phyloP scores from a whole-genome alignment of 768 basidiomycete genomes.

The Calocybe indica region DNA sequence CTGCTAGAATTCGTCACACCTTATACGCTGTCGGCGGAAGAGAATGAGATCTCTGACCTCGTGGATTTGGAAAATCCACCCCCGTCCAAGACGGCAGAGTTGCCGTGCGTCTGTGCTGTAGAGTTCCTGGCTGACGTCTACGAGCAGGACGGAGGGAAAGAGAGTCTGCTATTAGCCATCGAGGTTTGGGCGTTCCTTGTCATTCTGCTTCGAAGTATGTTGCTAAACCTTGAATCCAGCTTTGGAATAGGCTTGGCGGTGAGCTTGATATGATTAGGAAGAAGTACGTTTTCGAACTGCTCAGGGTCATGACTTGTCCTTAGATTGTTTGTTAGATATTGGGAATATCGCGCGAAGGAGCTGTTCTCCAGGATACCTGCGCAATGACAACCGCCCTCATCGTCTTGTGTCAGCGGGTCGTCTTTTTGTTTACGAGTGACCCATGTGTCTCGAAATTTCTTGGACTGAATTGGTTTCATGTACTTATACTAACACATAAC shows the following conservation, averaged over 20 bases:
- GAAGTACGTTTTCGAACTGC: constrained; percentile 38
- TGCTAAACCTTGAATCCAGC: constrained; percentile 27
- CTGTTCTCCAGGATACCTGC: not conserved
- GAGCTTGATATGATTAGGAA: constrained; percentile 72
- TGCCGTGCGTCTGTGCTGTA: constrained; percentile 75
- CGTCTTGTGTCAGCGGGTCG: no score
- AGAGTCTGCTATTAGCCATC: constrained; percentile 38
- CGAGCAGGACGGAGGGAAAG: constrained; percentile 48
- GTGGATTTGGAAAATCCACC: constrained; percentile 74
- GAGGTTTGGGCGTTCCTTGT: constrained; percentile 29
- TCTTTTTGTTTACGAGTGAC: no score
- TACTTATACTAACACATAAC: no score
- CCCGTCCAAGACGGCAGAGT: constrained; percentile 55
- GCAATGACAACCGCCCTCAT: no score
- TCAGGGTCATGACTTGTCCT: not conserved
- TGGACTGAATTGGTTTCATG: no score
- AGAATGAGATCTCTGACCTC: constrained; percentile 26
- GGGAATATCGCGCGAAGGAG: not conserved
- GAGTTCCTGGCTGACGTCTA: constrained; percentile 82
- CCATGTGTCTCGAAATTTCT: no score
- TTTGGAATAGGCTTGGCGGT: constrained; percentile 66
- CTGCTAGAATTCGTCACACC: constrained; percentile 56
- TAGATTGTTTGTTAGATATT: not conserved
- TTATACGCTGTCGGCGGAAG: constrained; percentile 42
- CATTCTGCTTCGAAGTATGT: not conserved